Evolutionary conservation across 768 basidiomycete species (phyloP), one percentile per base, ranked within the genome.

Genomic region (Cyclocybe aegerita): DNA sequence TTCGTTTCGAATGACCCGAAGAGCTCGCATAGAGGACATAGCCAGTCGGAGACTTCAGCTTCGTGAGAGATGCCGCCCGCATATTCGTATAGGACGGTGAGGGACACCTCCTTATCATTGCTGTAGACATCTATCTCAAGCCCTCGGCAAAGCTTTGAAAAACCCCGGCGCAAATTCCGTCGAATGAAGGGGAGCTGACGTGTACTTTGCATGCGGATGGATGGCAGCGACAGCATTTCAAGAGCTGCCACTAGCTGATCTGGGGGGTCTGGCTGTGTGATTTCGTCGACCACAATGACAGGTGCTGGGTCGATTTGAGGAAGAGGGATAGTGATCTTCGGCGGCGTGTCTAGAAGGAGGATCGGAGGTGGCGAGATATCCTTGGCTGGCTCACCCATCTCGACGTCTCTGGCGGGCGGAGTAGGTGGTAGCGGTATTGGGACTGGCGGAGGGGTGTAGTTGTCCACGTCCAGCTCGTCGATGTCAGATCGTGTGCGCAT

Each of bases 121-220:
- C 61, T 53, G 38, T 59, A 45, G 14, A 66, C 67, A 3, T 70
- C 67, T 23, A 85, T 59, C 8, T 69, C 66, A 10, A 66, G 56
- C 34, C 46, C 52, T 29, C 47, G 54, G 59, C 83, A 86, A 15
- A 69, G 70, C 14, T 52, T 35, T n/a, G 48, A 52, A 58, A 87
- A 87, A 1, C 80, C 79, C 2, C 43, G 56, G 10, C 72, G 70
- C 12, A 88, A 57, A 55, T 79, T 81, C 9, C 81, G 78, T 23
- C 62, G 67, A 15, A 85, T 68, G 59, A 87, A 88, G 0, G 86
- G 86, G 4, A 86, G 70, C 44, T 67, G 69, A 11, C 53, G 55
- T 9, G 67, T 65, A 16, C 59, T 61, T 33, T 73, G 72, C 63
- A 80, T 68, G 14, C 69, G 70, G 38, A 71, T 51, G 3, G 61